Base-by-base conservation (phyloP, 352 stramenopile genomes). In the Pseudoperonospora humuli region DNA sequence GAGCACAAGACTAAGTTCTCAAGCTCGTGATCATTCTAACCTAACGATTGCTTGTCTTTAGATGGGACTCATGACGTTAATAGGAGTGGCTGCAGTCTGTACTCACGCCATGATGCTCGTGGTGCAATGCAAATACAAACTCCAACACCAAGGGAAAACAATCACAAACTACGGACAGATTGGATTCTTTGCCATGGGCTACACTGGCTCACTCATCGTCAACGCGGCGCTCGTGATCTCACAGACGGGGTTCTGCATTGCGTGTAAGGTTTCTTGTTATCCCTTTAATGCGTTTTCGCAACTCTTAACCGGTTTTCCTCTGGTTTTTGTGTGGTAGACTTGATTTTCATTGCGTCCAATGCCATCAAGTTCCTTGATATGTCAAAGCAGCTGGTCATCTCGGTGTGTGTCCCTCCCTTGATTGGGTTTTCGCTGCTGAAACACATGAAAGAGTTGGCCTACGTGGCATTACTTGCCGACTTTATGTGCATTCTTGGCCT, bases 301-400 rank as follows among this genome's bases (percentile, higher is more conserved):
- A n/a, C n/a, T n/a, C n/a, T n/a, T n/a, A n/a, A n/a, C n/a, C n/a
- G n/a, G n/a, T 43, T 46, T 18, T 40, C 25, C 44, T 7, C 9
- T 38, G 0, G 10, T 18, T 10, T 29, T 17, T 2, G 1, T 3
- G 3, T 29, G 4, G 11, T 33, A 85, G 73, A 97, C 48, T 65
- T 97, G 29, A 95, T 96, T 59, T 96, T 96, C 46, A 96, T 97
- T 36, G 68, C 81, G 8, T 73, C 81, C 3, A 96, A 96, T 53
- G 61, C 86, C 1, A 62, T 91, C 31, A 83, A 72, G 20, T 86
- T 95, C 47, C 55, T 79, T 32, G 53, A 67, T 2, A 46, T 86
- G 15, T 68, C 67, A 3, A 81, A 81, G 14, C 52, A 62, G 11
- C 35, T 82, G 20, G 61, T 85, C 14, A 65, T 89, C 2, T 60